These are phyloP conservation scores for Saccharum hybrid DNA, from an alignment of 202 grass and related monocot genomes.

Conservation along the genomic window DNA sequence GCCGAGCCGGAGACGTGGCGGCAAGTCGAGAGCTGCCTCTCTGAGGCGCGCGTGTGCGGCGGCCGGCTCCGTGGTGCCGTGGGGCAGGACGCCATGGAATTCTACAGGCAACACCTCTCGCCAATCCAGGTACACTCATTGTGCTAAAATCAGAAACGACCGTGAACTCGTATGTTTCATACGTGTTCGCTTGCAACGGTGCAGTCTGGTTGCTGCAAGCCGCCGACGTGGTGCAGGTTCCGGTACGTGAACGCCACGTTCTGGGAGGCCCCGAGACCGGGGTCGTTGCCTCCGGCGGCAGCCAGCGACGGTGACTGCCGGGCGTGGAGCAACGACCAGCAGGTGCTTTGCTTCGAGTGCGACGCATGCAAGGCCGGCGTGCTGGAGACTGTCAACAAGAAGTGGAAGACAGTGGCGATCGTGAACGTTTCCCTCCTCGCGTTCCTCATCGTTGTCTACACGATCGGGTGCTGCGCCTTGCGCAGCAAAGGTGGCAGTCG, in stretches of 20 bases:
- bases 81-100: constrained; percentile 49
- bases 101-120: constrained; percentile 66
- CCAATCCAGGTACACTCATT: constrained; percentile 60
- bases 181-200: background rate
- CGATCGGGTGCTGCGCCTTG: constrained; percentile 66
- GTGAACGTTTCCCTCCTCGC: constrained; percentile 50
- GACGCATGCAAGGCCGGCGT: constrained; percentile 81
- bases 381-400: constrained; percentile 57
- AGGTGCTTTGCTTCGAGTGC: constrained; percentile 75
- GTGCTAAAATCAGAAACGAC: background rate
- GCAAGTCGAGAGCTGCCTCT: constrained; percentile 67
- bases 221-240: constrained; percentile 73
- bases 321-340: constrained; percentile 72
- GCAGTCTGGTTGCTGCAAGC: constrained; percentile 92
- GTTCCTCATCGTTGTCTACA: constrained; percentile 60
- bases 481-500: constrained; percentile 38
- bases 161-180: background rate
- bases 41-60: constrained; percentile 56
- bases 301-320: constrained; percentile 56
- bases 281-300: background rate
- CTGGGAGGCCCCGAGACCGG: constrained; percentile 48
- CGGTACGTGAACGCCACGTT: constrained; percentile 66
- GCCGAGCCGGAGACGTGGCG: constrained; percentile 61
- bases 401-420: constrained; percentile 61
- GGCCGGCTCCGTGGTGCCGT: constrained; percentile 27